Evolutionary conservation across 179 eudicot species (phyloP).

Genomic region (Beta corolliflora): DNA sequence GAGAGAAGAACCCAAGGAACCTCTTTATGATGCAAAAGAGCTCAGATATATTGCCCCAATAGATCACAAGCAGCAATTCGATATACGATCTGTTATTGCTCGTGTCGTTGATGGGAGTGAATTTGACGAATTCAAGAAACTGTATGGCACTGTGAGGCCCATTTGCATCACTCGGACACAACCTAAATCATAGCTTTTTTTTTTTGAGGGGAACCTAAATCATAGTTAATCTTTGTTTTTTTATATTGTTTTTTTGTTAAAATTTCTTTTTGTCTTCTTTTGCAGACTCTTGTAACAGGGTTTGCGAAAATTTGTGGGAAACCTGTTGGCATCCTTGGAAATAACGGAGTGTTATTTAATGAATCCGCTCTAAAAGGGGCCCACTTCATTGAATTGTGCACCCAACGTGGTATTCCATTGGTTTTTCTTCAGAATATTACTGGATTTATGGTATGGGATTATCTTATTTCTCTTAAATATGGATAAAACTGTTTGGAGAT

Average conservation of each 20-base stretch:
- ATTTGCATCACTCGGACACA: constrained; percentile 28
- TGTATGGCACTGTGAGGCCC: constrained; percentile 98
- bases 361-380: constrained; percentile 99
- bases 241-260: background rate
- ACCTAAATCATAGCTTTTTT: background rate
- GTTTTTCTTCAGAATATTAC: constrained; percentile 97
- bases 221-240: constrained; percentile 9
- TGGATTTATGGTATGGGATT: constrained; percentile 82
- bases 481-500: background rate
- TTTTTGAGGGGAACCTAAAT: too few species aligned
- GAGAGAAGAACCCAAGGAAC: constrained; percentile 61
- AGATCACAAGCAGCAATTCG: constrained; percentile 92
- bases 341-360: constrained; percentile 80
- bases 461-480: constrained; percentile 1
- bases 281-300: constrained; percentile 96
- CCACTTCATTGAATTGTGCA: constrained; percentile 90
- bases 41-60: constrained; percentile 91
- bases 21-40: constrained; percentile 77
- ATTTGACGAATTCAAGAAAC: constrained; percentile 98
- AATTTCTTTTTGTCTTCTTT: constrained; percentile 18
- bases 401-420: constrained; percentile 94
- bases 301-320: constrained; percentile 88
- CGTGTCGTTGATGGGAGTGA: constrained; percentile 97
- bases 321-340: constrained; percentile 95
- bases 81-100: constrained; percentile 85